Conservation (phyloP, 306 rosid species). For the Luffa acutangula region DNA sequence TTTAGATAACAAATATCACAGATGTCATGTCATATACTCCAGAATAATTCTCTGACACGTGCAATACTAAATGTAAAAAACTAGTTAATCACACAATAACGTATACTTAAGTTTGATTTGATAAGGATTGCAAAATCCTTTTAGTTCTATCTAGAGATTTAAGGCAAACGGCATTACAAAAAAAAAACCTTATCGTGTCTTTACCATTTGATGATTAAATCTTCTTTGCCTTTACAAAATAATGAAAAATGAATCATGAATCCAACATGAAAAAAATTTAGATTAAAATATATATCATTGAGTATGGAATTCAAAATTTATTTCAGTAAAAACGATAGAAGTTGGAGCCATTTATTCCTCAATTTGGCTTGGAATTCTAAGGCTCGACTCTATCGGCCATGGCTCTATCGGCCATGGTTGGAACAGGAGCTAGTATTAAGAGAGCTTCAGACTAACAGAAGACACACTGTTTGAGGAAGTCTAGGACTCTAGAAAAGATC, state of each 20-base stretch:
- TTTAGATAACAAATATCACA: not conserved
- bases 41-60: not conserved
- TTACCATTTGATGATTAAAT: not conserved
- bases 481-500: not conserved
- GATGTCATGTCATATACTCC: not conserved
- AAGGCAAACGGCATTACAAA: not conserved
- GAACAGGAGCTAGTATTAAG: not conserved
- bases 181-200: not conserved
- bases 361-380: not conserved
- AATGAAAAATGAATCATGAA: not conserved
- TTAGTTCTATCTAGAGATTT: not conserved
- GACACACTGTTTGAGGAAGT: not conserved
- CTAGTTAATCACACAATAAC: not conserved
- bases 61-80: not conserved
- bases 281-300: not conserved
- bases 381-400: not conserved
- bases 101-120: not conserved
- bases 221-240: not conserved
- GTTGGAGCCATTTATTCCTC: not conserved
- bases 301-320: not conserved
- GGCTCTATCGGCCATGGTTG: not conserved
- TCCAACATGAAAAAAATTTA: not conserved
- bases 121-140: not conserved
- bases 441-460: not conserved
- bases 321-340: not conserved